Evolutionary conservation across 768 basidiomycete genomes (phyloP).

Genomic region (Sutorius australiensis): DNA sequence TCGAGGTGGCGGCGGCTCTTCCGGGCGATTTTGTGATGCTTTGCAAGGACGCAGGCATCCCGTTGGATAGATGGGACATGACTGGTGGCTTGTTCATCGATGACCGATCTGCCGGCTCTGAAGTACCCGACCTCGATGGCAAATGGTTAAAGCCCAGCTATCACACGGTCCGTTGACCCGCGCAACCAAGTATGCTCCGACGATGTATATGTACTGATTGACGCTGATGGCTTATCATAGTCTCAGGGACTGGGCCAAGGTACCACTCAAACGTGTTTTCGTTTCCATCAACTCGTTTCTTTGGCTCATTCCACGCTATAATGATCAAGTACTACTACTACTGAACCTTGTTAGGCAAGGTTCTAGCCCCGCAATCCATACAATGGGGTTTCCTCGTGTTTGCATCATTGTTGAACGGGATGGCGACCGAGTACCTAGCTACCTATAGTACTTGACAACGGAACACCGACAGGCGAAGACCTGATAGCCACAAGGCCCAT

Average conservation of each 20-base stretch:
- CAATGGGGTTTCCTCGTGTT: conserved; percentile 27
- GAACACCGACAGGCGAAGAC: conserved; percentile 9
- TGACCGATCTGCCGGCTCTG: conserved; percentile 34
- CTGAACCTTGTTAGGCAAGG: conserved; percentile 22
- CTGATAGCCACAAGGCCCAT: conserved; percentile 13
- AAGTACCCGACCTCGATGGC: conserved; percentile 39
- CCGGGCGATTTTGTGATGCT: conserved; percentile 52
- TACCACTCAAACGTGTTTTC: conserved; percentile 17
- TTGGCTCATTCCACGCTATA: conserved; percentile 8
- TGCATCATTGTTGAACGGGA: conserved; percentile 25
- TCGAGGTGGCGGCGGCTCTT: conserved; percentile 55
- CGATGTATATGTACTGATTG: neutral
- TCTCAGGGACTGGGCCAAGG: conserved; percentile 7
- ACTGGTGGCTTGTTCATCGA: conserved; percentile 48
- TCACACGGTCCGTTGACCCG: conserved; percentile 11
- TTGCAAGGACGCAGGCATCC: conserved; percentile 46
- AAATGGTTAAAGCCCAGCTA: conserved; percentile 27
- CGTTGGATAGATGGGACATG: conserved; percentile 34
- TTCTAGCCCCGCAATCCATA: conserved; percentile 17
- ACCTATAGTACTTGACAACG: conserved; percentile 12
- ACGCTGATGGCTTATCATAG: neutral
- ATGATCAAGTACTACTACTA: conserved; percentile 12
- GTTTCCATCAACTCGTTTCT: conserved; percentile 13
- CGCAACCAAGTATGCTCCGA: conserved; percentile 3
- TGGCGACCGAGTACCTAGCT: conserved; percentile 19